These are phyloP conservation scores for Diaporthe sp. DNA, from an alignment of 2,329 filamentous ascomycete species.

Conservation along the genomic window DNA sequence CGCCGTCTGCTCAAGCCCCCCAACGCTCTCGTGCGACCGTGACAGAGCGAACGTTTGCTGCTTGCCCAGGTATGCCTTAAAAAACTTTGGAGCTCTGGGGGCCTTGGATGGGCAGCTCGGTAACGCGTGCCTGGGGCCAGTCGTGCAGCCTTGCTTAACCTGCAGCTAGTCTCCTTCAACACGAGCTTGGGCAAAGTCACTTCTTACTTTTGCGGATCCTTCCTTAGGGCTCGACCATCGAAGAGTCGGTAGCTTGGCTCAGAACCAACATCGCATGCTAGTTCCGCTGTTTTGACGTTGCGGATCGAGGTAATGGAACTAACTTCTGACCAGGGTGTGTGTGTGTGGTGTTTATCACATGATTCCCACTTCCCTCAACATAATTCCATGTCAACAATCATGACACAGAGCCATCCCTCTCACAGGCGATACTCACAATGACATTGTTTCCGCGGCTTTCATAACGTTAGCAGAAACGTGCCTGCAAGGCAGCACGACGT, in stretches of 20 bases:
- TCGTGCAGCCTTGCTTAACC: slow-evolving; percentile 34
- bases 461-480: not conserved
- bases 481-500: not conserved
- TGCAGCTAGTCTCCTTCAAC: slow-evolving; percentile 37
- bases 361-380: not conserved
- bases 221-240: not conserved
- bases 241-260: slow-evolving; percentile 25
- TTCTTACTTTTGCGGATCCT: slow-evolving; percentile 26
- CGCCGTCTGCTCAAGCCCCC: not conserved
- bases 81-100: not conserved
- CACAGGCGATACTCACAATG: not conserved
- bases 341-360: slow-evolving; percentile 5
- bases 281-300: slow-evolving; percentile 17
- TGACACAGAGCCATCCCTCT: not conserved
- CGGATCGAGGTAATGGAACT: not conserved
- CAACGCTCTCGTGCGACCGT: slow-evolving; percentile 23
- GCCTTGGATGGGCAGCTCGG: not conserved
- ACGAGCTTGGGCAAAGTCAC: slow-evolving; percentile 36
- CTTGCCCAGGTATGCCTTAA: not conserved
- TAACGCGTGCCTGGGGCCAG: slow-evolving; percentile 22
- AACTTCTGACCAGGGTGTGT: not conserved
- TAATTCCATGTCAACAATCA: not conserved
- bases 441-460: not conserved
- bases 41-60: not conserved
- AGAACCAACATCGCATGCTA: slow-evolving; percentile 5